Conservation (phyloP, 495 filamentous ascomycete genomes). For the Staphylotrichum longicolle region DNA sequence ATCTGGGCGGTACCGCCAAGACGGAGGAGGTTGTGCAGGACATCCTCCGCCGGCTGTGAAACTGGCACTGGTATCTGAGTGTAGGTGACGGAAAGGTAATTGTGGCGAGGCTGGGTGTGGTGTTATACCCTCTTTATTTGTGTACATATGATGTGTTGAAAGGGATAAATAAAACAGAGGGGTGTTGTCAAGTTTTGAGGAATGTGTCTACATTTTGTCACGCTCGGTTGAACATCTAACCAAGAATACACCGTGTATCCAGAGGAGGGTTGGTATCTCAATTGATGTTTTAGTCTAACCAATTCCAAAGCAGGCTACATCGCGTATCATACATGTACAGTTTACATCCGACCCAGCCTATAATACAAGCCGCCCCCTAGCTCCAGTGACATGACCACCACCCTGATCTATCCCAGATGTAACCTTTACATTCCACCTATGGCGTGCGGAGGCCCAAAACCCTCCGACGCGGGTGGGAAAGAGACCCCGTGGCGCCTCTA, state of each 20-base stretch:
- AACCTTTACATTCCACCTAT: slow-evolving; percentile 2
- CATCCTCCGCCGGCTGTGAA: slow-evolving; percentile 78
- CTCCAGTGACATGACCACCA: slow-evolving; percentile 4
- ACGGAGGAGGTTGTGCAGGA: slow-evolving; percentile 90
- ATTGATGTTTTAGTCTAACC: slow-evolving; percentile 2
- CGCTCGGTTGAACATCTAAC: not conserved
- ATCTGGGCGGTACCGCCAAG: slow-evolving; percentile 83
- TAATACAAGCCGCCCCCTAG: slow-evolving; percentile 9
- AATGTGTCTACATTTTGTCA: too few relatives aligned
- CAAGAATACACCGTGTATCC: not conserved
- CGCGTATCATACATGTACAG: slow-evolving; percentile 19
- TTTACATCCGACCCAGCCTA: slow-evolving; percentile 10
- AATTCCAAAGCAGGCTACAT: not conserved
- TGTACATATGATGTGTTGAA: slow-evolving; percentile 22
- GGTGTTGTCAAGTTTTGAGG: not conserved
- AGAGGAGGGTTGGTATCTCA: slow-evolving; percentile 7
- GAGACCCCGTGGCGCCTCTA: not conserved
- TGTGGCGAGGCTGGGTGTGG: not conserved
- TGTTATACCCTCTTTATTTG: slow-evolving; percentile 21
- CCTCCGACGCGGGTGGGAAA: not conserved
- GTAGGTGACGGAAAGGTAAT: too few relatives aligned
- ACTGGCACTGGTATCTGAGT: too few relatives aligned
- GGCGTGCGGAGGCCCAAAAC: not conserved
- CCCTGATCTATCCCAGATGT: slow-evolving; percentile 16
- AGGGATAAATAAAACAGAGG: slow-evolving; percentile 20